Evolutionary conservation across 1,284 basidiomycete genomes (phyloP), one percentile per base, ranked within the genome.

Genomic region (Quambalaria eucalypti): DNA sequence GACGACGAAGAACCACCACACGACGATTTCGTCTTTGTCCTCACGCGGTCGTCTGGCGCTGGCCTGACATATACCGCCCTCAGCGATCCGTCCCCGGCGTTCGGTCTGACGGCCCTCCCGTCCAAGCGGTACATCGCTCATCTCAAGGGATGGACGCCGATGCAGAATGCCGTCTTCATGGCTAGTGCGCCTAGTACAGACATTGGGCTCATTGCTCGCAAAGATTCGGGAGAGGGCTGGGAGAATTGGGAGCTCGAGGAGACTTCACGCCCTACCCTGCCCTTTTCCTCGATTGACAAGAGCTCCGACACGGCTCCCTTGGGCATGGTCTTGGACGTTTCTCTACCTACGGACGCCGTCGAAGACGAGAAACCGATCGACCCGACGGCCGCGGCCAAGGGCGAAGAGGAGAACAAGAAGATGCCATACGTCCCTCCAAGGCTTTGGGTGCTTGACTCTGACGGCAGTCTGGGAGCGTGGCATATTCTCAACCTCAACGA

Each of bases 181-280:
- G 86, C 85, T 1, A 87, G 87, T 71, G 80, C 81, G 46, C 82
- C 82, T 0, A 87, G 87, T 2, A 83, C 85, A 0, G 87, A 90
- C 66, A 79, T 90, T 1, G 88, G 87, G 51, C 77, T 86, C 21
- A 71, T 89, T 25, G 85, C 81, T 2, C 82, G 80, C 56, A 59
- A 60, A 19, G 47, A 59, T 33, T n/a, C 19, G 2, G 36, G 25
- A 2, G 51, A 48, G 6, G 76, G 78, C 36, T 90, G 88, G 88
- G 81, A 81, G 56, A 84, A 84, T 50, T 76, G 87, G 49, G 82
- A 83, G 2, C 81, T 87, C 57, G 88, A 89, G 58, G 88, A 88
- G 73, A 86, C 82, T 0, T 80, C 86, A 6, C 82, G 82, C 0
- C 81, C 83, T 0, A 79, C 79, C 33, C 78, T 90, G 19, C 88